Base-by-base conservation (phyloP, 1,284 basidiomycete genomes). In the Ceraceosorus guamensis region DNA sequence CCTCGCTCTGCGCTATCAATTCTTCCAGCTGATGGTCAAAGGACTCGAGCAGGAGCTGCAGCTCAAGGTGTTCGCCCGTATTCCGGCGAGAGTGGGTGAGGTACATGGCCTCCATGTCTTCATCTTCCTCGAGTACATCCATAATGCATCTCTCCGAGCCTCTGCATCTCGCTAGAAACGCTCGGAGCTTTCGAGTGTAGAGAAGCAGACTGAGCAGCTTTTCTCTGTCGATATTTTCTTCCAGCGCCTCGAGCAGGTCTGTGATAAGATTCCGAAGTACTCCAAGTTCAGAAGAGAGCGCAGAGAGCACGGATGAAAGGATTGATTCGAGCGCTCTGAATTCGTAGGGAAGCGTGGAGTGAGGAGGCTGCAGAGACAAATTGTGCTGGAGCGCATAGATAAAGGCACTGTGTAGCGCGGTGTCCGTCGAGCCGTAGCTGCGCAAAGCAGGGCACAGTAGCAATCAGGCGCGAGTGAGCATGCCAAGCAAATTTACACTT, bases 11-110 rank as follows among this genome's bases (percentile, higher is more conserved):
- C 1, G 61, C 61, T 5, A 71, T 56, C 1, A 73, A 67, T 48
- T 71, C 69, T 50, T 71, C 71, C 7, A 70, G 64, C 46, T 67
- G 93, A 75, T 96, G 96, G 30, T 87, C 83, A 76, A 96, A 96
- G 8, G 87, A 88, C 76, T 98, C 93, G 5, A 98, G 79, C 5
- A 98, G 79, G 5, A 95, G 82, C 75, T 98, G 93, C 1, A 97
- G 80, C 65, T 97, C 91, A 63, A 92, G 66, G 55, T 74, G 61
- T 16, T 53, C 49, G 49, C 59, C 61, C 8, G 50, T 18, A 6
- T 54, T 50, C n/a, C 48, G 58, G 44, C 61, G 59, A 10, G 57
- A 52, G 30, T 61, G 56, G 4, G 60, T 67, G 72, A 96, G 91
- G 71, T 95, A 70, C 91, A 66, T 86, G 81, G 14, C 57, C 39